phyloP scores from a whole-genome alignment of 179 eudicot species.

The Beta corolliflora region DNA sequence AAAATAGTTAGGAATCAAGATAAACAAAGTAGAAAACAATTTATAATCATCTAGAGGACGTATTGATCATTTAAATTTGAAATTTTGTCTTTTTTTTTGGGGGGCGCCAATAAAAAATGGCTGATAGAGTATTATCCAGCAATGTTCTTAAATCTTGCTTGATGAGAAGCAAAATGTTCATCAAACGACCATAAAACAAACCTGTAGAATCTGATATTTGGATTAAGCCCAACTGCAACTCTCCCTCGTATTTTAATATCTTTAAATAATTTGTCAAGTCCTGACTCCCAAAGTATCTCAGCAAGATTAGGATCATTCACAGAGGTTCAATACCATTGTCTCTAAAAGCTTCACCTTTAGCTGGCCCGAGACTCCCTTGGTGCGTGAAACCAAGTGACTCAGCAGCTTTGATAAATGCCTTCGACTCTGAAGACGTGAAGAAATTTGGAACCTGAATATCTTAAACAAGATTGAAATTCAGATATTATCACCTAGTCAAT shows the following conservation, averaged over 20 bases:
- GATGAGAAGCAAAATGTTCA: not conserved
- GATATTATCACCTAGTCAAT: not conserved
- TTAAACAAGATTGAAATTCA: conserved; percentile 26
- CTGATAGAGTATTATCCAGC: too few species aligned
- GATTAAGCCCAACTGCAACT: conserved; percentile 86
- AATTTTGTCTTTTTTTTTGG: too few species aligned
- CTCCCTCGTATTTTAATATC: conserved; percentile 73
- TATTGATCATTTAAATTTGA: too few species aligned
- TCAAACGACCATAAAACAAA: conserved; percentile 27
- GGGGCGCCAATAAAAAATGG: too few species aligned
- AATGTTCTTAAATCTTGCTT: too few species aligned
- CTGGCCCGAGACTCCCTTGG: conserved; percentile 97
- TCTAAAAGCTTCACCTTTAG: conserved; percentile 88
- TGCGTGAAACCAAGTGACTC: conserved; percentile 83
- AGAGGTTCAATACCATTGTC: conserved; percentile 91
- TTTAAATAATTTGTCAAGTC: conserved; percentile 57
- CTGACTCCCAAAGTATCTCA: conserved; percentile 67
- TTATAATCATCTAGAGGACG: not conserved
- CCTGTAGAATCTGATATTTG: conserved; percentile 96
- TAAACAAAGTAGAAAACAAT: not conserved
- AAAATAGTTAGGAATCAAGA: not conserved
- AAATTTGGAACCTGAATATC: conserved; percentile 70
- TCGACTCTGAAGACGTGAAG: conserved; percentile 67
- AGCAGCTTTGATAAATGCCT: conserved; percentile 70
- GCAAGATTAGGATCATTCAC: conserved; percentile 80